Percentiles rank a stretch among this genome's conserved stretches.
Evolutionary conservation across 768 basidiomycete species (phyloP).

Genomic region (Krasilnikovozyma curviuscula): DNA sequence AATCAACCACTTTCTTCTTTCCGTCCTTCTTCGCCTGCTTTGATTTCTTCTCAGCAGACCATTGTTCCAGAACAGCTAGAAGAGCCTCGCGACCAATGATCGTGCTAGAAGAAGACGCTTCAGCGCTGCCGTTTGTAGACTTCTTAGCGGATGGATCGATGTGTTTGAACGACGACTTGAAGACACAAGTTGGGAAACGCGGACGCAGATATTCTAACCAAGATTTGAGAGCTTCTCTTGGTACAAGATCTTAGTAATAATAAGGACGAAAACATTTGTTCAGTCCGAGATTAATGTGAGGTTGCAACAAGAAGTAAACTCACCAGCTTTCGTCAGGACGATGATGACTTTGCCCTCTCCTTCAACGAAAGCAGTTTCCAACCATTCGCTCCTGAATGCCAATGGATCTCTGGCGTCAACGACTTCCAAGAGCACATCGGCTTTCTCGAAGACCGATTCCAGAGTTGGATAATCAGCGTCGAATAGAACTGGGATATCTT

Average conservation of each 20-base stretch:
- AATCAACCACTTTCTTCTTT: slow-evolving; percentile 29
- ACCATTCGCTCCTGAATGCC: slow-evolving; percentile 42
- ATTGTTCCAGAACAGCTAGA: slow-evolving; percentile 13
- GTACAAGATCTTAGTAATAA: slow-evolving; percentile 44
- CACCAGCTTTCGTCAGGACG: slow-evolving; percentile 77
- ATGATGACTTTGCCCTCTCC: slow-evolving; percentile 37
- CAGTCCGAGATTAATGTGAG: no score
- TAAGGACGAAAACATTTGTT: no score
- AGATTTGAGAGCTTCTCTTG: slow-evolving; percentile 48
- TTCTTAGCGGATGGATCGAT: no score
- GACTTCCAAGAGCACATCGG: slow-evolving; percentile 61
- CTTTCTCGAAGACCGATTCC: slow-evolving; percentile 46
- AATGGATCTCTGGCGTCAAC: slow-evolving; percentile 70
- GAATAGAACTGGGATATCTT: slow-evolving; percentile 40
- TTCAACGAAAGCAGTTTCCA: slow-evolving; percentile 37
- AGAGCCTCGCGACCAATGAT: slow-evolving; percentile 19
- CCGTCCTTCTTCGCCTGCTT: slow-evolving; percentile 32
- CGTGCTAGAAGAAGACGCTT: no score
- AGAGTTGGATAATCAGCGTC: slow-evolving; percentile 46
- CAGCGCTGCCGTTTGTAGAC: no score
- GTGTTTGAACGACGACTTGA: slow-evolving; percentile 46
- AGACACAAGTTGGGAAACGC: slow-evolving; percentile 45
- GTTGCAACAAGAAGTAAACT: no score
- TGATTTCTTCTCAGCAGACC: slow-evolving; percentile 20
- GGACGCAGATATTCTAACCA: slow-evolving; percentile 49